Base-by-base conservation (phyloP, 495 filamentous ascomycete genomes). In the Aspergillus nanangensis region DNA sequence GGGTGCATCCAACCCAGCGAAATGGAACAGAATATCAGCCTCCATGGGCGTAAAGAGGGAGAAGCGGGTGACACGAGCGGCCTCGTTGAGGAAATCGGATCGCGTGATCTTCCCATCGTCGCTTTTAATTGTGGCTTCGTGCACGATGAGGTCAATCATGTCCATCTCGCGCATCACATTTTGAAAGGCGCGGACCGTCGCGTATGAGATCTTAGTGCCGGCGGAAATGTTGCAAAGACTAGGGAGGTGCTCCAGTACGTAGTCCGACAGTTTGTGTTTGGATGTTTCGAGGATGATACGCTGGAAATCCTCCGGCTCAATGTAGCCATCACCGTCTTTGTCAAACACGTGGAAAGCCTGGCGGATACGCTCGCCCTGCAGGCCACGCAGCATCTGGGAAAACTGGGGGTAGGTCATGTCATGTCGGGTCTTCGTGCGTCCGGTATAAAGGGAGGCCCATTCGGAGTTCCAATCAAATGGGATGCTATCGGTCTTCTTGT, bases 121-220 rank as follows among this genome's bases (percentile, higher is more conserved):
- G 58, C 86, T 92, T 68, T 95, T 94, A 53, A 72, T 66, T 43
- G 87, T 86, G 11, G 94, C 93, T 53, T 87, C 88, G 17, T 88
- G 81, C 41, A 98, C 79, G 48, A 98, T 88, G 44, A 92, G 61
- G 66, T 98, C 93, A 32, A 97, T 88, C 62, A 96, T 77, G 56
- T 98, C 94, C 91, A 98, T 97, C 71, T 97, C 90, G 46, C 83
- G 80, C 56, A 98, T 88, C 56, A 98, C 78, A 55, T 98, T 98
- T 66, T 95, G 90, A 71, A 98, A 98, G 10, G 93, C 93, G 25
- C 94, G 80, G 4, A 98, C 93, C 62, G 95, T 96, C 49, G 93
- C 90, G 56, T 98, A 98, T 21, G 88, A 95, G 45, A 98, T 94
- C 66, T 94, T 96, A 69, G 78, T 93, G 38, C 90, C 84, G 13